These are phyloP conservation scores for Moricandia moricandioides DNA, from an alignment of 345 rosid species.

Conservation along the genomic window DNA sequence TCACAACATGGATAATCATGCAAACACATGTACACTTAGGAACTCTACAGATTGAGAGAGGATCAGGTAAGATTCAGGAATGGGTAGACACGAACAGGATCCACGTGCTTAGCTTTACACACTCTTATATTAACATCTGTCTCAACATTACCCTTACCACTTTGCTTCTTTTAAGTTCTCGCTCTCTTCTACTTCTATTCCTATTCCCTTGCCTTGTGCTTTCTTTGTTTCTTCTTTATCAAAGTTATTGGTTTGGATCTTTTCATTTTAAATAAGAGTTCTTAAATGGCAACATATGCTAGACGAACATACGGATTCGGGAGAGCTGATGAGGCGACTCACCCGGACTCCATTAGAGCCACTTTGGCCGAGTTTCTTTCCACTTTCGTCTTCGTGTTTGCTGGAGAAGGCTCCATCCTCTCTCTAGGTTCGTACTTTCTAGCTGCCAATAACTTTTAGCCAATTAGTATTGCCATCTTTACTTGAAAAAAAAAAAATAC, in stretches of 20 bases:
- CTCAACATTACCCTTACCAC: constrained; percentile 7
- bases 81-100: constrained; percentile 33
- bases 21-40: constrained; percentile 9
- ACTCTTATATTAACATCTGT: constrained; percentile 31
- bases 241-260: background rate
- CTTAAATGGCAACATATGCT: constrained; percentile 31
- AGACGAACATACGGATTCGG: constrained; percentile 38
- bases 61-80: constrained; percentile 31
- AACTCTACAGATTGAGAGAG: constrained; percentile 23
- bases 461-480: background rate
- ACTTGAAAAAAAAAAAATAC: background rate
- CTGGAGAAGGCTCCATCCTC: constrained; percentile 74
- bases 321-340: constrained; percentile 38
- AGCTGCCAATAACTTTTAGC: background rate
- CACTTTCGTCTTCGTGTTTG: constrained; percentile 68
- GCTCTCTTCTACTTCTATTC: background rate
- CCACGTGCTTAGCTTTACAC: constrained; percentile 36
- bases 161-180: constrained; percentile 19
- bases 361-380: constrained; percentile 66
- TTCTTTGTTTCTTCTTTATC: background rate
- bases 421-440: constrained; percentile 44
- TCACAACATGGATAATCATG: background rate
- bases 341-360: constrained; percentile 48
- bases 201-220: background rate
- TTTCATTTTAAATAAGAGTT: background rate